Conservation (phyloP, 495 filamentous ascomycete species). For the Rhypophila decipiens region DNA sequence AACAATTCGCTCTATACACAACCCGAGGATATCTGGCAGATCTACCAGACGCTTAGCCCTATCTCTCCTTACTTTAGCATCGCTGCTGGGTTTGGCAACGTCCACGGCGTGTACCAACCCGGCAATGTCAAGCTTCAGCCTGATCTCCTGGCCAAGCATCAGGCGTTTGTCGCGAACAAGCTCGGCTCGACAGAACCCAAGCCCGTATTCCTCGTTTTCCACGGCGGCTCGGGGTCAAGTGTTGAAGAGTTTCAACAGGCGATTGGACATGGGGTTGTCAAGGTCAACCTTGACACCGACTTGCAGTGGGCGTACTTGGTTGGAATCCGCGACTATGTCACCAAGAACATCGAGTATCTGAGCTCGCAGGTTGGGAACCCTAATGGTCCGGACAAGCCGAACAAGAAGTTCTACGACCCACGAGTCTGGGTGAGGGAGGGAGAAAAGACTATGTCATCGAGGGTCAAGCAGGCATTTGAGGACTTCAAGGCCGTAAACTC, state of each 20-base stretch:
- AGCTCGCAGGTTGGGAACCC: constrained; percentile 84
- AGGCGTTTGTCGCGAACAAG: constrained; percentile 79
- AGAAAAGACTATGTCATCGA: constrained; percentile 87
- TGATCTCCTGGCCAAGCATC: constrained; percentile 87
- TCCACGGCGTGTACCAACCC: constrained; percentile 98
- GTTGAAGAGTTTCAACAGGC: constrained; percentile 84
- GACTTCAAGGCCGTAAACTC: constrained; percentile 89
- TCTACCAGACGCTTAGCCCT: constrained; percentile 68
- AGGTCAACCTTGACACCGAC: constrained; percentile 91
- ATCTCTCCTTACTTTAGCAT: constrained; percentile 95
- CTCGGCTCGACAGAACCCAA: constrained; percentile 58
- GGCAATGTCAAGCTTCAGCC: constrained; percentile 61
- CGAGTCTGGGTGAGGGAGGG: constrained; percentile 77
- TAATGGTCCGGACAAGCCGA: constrained; percentile 77
- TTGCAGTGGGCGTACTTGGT: constrained; percentile 79
- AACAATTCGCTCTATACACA: constrained; percentile 97
- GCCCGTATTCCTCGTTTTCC: constrained; percentile 98
- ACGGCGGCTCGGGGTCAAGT: constrained; percentile 87
- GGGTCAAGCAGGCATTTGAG: constrained; percentile 71
- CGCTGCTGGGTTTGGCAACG: constrained; percentile 91
- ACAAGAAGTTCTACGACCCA: constrained; percentile 61
- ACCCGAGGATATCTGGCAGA: constrained; percentile 86
- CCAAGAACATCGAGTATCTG: constrained; percentile 93
- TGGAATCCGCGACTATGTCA: constrained; percentile 84
- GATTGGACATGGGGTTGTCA: constrained; percentile 83